phyloP scores from a whole-genome alignment of 495 filamentous ascomycete species.

The Pyrenopolyporus hunteri region DNA sequence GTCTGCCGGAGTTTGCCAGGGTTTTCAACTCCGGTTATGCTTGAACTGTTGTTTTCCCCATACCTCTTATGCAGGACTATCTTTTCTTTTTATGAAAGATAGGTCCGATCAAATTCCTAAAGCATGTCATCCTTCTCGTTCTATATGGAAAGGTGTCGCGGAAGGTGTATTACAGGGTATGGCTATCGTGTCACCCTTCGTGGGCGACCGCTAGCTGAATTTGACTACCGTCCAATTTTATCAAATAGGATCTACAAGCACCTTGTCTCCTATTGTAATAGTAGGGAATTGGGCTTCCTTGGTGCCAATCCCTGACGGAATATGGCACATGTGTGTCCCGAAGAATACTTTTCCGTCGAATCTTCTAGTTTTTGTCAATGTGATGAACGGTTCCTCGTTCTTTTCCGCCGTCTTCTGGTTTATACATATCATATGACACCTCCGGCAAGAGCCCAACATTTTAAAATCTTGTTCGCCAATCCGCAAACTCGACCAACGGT shows the following conservation, averaged over 20 bases:
- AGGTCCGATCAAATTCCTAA: too few species aligned
- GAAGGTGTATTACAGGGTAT: too few species aligned
- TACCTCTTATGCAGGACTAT: too few species aligned
- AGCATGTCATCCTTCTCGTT: too few species aligned
- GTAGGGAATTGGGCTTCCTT: slow-evolving; percentile 54
- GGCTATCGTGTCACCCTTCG: too few species aligned
- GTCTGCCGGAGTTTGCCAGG: too few species aligned
- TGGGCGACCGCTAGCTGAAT: too few species aligned
- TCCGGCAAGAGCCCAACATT: slow-evolving; percentile 79
- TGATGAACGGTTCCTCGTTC: slow-evolving; percentile 85
- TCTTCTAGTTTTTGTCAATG: slow-evolving; percentile 82
- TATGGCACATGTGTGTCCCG: slow-evolving; percentile 74
- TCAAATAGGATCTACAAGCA: slow-evolving; percentile 42
- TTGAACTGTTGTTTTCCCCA: too few species aligned
- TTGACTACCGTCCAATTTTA: too few species aligned
- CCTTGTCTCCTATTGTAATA: slow-evolving; percentile 63
- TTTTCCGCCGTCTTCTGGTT: slow-evolving; percentile 81
- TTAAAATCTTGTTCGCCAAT: slow-evolving; percentile 65
- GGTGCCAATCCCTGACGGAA: slow-evolving; percentile 36
- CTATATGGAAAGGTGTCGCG: too few species aligned
- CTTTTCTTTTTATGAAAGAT: too few species aligned
- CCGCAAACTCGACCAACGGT: slow-evolving; percentile 58
- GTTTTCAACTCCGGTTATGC: too few species aligned
- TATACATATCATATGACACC: slow-evolving; percentile 96
- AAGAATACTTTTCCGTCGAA: slow-evolving; percentile 84